A percentile compares a stretch with the other conserved stretches of the same genome.
These are phyloP conservation scores for Hypoxylon sp. DNA, from an alignment of 2,329 filamentous ascomycete genomes.

Conservation along the genomic window DNA sequence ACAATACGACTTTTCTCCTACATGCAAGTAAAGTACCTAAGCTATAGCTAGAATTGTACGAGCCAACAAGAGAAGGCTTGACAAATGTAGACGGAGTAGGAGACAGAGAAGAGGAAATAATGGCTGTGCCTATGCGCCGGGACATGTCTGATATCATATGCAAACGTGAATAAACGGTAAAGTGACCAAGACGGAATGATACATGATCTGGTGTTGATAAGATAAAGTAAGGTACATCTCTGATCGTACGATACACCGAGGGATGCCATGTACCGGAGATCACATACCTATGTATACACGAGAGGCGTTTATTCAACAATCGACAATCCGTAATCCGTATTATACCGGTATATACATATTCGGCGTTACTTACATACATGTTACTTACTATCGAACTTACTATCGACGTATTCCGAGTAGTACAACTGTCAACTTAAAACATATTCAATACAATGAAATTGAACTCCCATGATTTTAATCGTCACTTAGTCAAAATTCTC, in stretches of 20 bases:
- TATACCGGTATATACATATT: neutral
- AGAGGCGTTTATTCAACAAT: no score
- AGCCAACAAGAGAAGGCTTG: neutral
- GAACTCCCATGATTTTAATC: neutral
- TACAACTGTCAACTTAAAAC: neutral
- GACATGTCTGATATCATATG: slow-evolving; percentile 16
- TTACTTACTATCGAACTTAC: no score
- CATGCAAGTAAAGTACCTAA: neutral
- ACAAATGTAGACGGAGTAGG: neutral
- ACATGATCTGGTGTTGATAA: slow-evolving; percentile 18
- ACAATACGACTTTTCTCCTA: neutral
- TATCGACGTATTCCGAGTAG: no score
- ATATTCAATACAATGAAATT: neutral
- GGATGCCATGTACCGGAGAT: slow-evolving; percentile 4
- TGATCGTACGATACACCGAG: neutral
- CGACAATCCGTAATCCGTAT: neutral
- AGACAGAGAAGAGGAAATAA: no score
- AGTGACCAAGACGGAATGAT: slow-evolving; percentile 1
- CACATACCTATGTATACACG: no score
- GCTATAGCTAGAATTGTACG: neutral
- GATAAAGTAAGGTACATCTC: slow-evolving; percentile 29
- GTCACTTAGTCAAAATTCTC: neutral
- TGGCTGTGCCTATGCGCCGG: no score
- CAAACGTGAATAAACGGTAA: slow-evolving; percentile 2
- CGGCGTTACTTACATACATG: no score